phyloP scores from a whole-genome alignment of 2,329 filamentous ascomycete genomes.

The Penicillium sp. region DNA sequence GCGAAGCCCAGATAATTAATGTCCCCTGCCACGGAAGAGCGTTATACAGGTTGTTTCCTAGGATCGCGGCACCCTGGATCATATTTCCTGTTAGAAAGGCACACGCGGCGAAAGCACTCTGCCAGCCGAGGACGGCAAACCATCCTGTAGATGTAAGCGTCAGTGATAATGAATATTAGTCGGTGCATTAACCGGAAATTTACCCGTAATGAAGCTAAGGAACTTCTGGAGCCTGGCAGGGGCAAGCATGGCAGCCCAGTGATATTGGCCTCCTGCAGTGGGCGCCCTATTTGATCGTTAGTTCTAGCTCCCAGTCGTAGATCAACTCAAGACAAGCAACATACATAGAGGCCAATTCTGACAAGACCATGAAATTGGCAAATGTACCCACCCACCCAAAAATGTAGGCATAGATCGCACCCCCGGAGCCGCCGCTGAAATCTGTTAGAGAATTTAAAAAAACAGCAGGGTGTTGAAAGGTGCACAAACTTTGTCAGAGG shows the following conservation, averaged over 20 bases:
- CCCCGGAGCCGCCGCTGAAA: neutral
- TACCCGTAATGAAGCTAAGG: conserved; percentile 37
- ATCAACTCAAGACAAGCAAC: neutral
- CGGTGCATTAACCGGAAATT: neutral
- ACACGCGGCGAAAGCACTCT: conserved; percentile 39
- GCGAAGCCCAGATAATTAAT: conserved; percentile 47
- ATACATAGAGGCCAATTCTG: conserved; percentile 21
- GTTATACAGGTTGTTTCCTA: conserved; percentile 39
- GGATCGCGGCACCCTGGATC: conserved; percentile 37
- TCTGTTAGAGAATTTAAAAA: neutral
- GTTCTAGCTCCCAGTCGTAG: neutral
- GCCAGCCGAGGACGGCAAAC: conserved; percentile 44
- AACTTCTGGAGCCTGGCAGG: conserved; percentile 32
- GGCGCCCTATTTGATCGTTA: conserved; percentile 21
- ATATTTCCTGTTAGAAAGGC: conserved; percentile 32
- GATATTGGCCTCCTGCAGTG: conserved; percentile 37
- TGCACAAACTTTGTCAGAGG: neutral
- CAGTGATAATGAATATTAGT: neutral
- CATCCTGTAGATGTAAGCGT: conserved; percentile 17
- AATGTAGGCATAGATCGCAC: neutral
- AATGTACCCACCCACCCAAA: neutral
- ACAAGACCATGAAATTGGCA: conserved; percentile 13
- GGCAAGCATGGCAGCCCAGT: conserved; percentile 42
- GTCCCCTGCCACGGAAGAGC: conserved; percentile 50
- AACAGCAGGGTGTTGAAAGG: neutral